Evolutionary conservation across 805 yeast genomes (phyloP).

Genomic region (Pachysolen tannophilus): DNA sequence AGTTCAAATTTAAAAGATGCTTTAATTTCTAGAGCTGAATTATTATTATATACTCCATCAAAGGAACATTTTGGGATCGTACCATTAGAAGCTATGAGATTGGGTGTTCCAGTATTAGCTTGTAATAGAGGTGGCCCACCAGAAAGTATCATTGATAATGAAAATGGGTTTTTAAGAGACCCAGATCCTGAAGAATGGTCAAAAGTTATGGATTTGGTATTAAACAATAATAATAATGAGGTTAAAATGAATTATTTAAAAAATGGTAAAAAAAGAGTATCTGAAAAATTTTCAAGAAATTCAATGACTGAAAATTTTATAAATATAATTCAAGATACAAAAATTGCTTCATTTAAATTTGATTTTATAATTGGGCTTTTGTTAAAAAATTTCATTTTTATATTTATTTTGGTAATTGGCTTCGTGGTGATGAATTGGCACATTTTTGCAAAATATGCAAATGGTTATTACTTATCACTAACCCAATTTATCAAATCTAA

Average conservation of each 20-base stretch:
- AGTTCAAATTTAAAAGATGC: constrained; percentile 55
- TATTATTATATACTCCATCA: constrained; percentile 82
- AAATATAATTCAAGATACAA: constrained; percentile 8
- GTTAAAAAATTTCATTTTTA: too few relatives aligned
- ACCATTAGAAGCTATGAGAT: constrained; percentile 90
- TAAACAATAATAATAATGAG: constrained; percentile 16
- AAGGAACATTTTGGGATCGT: constrained; percentile 97
- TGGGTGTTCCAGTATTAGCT: constrained; percentile 78
- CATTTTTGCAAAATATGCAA: too few relatives aligned
- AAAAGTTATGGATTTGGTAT: constrained; percentile 33
- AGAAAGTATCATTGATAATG: constrained; percentile 56
- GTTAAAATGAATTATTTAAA: constrained; percentile 1
- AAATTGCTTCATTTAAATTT: constrained; percentile 5
- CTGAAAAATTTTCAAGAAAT: constrained; percentile 33
- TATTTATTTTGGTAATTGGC: too few relatives aligned
- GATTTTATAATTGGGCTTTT: constrained; percentile 1
- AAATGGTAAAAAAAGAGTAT: constrained; percentile 28
- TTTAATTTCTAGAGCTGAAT: constrained; percentile 46
- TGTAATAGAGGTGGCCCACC: constrained; percentile 88
- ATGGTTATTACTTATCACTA: too few relatives aligned
- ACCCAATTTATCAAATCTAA: too few relatives aligned
- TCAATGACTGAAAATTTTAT: constrained; percentile 30
- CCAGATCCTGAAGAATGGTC: constrained; percentile 49
- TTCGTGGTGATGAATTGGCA: too few relatives aligned
- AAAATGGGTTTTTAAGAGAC: constrained; percentile 59